phyloP scores from a whole-genome alignment of 345 rosid genomes.

The Sonneratia caseolaris region DNA sequence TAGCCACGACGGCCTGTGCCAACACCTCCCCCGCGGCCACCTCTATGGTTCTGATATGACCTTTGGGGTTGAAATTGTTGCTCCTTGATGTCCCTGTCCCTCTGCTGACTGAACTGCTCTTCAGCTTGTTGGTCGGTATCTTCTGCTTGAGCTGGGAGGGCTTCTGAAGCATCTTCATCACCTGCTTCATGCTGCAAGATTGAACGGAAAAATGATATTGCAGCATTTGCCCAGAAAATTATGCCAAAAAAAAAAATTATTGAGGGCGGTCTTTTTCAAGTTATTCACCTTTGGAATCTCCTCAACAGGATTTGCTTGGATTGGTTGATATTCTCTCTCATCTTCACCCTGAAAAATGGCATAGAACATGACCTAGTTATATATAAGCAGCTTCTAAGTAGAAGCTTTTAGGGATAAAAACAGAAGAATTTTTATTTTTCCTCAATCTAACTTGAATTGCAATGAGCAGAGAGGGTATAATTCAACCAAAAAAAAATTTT shows the following conservation, averaged over 20 bases:
- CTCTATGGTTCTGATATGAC: conserved; percentile 56
- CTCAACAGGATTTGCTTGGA: not conserved
- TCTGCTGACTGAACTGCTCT: too few relatives aligned
- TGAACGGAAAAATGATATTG: conserved; percentile 20
- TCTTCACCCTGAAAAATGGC: not conserved
- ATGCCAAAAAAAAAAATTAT: not conserved
- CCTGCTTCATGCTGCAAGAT: conserved; percentile 44
- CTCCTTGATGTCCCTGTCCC: conserved; percentile 30
- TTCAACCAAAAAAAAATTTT: too few relatives aligned
- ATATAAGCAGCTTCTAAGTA: too few relatives aligned
- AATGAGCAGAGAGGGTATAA: too few relatives aligned
- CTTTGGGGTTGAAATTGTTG: conserved; percentile 53
- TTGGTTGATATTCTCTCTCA: conserved; percentile 2
- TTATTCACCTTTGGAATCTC: conserved; percentile 29
- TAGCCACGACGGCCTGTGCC: conserved; percentile 54
- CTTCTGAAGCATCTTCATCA: conserved; percentile 35
- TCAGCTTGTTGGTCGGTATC: too few relatives aligned
- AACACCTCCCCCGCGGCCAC: conserved; percentile 45
- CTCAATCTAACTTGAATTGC: too few relatives aligned
- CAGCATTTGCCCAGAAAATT: not conserved
- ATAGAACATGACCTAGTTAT: too few relatives aligned
- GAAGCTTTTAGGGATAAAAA: too few relatives aligned
- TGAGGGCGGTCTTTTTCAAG: not conserved
- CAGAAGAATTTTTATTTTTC: too few relatives aligned
- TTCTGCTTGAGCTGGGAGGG: not conserved